Conservation (phyloP, 352 stramenopile genomes). For the Phytophthora foliorum region DNA sequence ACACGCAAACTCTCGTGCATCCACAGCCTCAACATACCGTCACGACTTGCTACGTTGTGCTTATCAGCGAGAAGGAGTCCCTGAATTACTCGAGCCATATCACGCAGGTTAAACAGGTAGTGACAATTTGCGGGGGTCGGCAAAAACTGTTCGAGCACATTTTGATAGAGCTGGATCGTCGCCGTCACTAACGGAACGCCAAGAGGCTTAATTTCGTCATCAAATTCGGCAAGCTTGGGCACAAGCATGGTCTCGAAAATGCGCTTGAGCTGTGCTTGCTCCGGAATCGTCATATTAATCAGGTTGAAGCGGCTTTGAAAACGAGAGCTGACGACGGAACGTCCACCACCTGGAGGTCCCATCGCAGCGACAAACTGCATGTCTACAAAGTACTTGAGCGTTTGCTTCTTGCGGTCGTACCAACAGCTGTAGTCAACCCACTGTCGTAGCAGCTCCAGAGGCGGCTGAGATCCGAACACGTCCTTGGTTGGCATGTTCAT, state of each 20-base stretch:
- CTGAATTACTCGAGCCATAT: constrained; percentile 92
- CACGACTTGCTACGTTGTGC: constrained; percentile 70
- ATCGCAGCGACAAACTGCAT: constrained; percentile 93
- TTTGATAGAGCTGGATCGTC: constrained; percentile 91
- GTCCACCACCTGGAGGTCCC: constrained; percentile 86
- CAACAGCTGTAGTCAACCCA: constrained; percentile 94
- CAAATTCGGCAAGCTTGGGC: constrained; percentile 87
- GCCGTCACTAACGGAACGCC: constrained; percentile 73
- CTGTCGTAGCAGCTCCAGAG: constrained; percentile 91
- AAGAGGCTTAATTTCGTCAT: constrained; percentile 91
- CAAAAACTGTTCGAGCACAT: constrained; percentile 87
- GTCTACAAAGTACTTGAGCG: constrained; percentile 93
- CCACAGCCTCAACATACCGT: constrained; percentile 89
- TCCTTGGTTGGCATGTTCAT: constrained; percentile 95
- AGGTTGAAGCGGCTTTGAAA: constrained; percentile 94
- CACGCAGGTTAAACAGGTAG: constrained; percentile 91
- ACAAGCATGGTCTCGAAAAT: constrained; percentile 93
- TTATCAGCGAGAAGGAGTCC: constrained; percentile 84
- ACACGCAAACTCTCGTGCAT: constrained; percentile 92
- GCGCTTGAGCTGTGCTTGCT: constrained; percentile 84
- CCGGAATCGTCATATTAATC: constrained; percentile 91
- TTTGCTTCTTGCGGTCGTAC: constrained; percentile 94
- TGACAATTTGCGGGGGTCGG: constrained; percentile 91
- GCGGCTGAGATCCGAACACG: constrained; percentile 92
- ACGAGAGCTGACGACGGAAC: constrained; percentile 89